A percentile compares a stretch with the other conserved stretches of the same genome.
These are phyloP conservation scores for Agarophyton chilense DNA, from an alignment of 23 red algal genomes.

Conservation along the genomic window DNA sequence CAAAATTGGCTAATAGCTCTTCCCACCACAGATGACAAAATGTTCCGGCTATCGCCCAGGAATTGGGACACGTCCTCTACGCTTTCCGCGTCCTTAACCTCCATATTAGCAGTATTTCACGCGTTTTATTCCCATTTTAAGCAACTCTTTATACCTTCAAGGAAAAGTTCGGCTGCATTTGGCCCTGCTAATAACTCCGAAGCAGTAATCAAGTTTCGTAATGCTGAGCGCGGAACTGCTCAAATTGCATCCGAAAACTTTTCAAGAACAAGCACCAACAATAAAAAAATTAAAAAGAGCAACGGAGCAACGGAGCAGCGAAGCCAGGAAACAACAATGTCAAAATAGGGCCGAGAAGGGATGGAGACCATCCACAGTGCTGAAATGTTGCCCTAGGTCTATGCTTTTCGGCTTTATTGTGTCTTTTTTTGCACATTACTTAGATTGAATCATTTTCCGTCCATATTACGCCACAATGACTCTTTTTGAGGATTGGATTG, in stretches of 20 bases:
- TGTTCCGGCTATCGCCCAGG: background rate
- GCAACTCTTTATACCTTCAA: background rate
- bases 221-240: background rate
- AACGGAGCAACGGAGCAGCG: too few relatives aligned
- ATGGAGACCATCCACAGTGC: too few relatives aligned
- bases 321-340: too few relatives aligned
- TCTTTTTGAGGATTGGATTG: too few relatives aligned
- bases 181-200: background rate
- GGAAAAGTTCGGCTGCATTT: background rate
- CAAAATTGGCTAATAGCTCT: background rate
- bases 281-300: too few relatives aligned
- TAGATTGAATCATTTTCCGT: too few relatives aligned
- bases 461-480: too few relatives aligned
- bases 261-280: slow-evolving; percentile 13
- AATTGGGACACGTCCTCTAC: background rate
- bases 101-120: background rate
- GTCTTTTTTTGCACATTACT: too few relatives aligned
- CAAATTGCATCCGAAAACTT: background rate
- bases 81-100: background rate
- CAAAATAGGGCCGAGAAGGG: too few relatives aligned
- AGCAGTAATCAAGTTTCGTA: slow-evolving; percentile 13
- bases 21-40: background rate
- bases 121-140: background rate
- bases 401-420: too few relatives aligned
- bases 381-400: too few relatives aligned